Percentiles rank a stretch among this genome's conserved stretches.
These are phyloP conservation scores for Bjerkandera adusta DNA, from an alignment of 1,284 basidiomycete genomes.

Conservation along the genomic window DNA sequence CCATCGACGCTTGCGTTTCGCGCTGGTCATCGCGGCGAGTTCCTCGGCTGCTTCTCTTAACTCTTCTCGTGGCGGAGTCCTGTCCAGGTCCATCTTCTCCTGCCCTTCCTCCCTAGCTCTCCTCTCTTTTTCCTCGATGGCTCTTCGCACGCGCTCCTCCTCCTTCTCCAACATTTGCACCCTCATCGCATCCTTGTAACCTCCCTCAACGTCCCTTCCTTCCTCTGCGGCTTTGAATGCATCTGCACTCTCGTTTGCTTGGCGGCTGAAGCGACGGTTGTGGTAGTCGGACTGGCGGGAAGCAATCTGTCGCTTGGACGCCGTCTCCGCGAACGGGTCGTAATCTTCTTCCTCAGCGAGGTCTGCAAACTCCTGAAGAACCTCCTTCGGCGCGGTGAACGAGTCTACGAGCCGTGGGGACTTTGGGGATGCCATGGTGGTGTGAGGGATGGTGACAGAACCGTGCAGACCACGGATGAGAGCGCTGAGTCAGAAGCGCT, in stretches of 20 bases:
- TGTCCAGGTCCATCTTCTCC: constrained; percentile 84
- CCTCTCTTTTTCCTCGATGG: constrained; percentile 87
- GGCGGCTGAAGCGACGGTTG: constrained; percentile 84
- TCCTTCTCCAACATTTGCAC: constrained; percentile 90
- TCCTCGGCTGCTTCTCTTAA: constrained; percentile 68
- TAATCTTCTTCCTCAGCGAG: constrained; percentile 89
- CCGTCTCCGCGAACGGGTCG: constrained; percentile 93
- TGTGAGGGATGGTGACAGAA: constrained; percentile 13
- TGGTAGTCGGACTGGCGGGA: constrained; percentile 96
- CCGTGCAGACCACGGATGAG: neutral
- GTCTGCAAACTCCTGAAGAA: constrained; percentile 92
- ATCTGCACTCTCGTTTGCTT: constrained; percentile 76
- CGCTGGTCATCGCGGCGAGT: constrained; percentile 58
- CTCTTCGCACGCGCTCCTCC: constrained; percentile 81
- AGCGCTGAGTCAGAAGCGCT: constrained; percentile 16
- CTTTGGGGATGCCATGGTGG: constrained; percentile 34
- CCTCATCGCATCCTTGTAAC: constrained; percentile 97
- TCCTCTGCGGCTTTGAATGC: constrained; percentile 69
- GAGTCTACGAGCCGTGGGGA: constrained; percentile 67
- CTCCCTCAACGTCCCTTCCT: constrained; percentile 73
- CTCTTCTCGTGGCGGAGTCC: constrained; percentile 80
- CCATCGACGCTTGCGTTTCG: constrained; percentile 86
- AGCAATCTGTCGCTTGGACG: constrained; percentile 91
- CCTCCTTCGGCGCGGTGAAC: constrained; percentile 91
- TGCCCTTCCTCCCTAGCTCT: constrained; percentile 79